Evolutionary conservation across 495 filamentous ascomycete species (phyloP).

Genomic region (Glutinoglossum americanum): DNA sequence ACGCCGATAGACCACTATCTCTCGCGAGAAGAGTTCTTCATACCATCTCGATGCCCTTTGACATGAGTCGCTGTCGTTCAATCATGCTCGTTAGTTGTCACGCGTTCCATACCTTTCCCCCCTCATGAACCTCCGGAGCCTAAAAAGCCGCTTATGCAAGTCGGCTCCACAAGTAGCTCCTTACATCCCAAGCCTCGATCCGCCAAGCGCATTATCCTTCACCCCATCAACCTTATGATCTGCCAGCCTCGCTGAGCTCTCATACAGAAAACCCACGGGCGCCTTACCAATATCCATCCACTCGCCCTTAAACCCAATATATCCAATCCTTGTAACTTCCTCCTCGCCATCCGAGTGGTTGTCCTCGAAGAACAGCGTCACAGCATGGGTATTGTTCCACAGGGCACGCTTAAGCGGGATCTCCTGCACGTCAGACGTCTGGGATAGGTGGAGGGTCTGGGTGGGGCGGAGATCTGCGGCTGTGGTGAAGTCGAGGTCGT

Average conservation of each 20-base stretch:
- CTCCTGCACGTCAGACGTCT: constrained; percentile 66
- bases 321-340: constrained; percentile 51
- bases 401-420: constrained; percentile 61
- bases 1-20: not conserved
- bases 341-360: constrained; percentile 29
- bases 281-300: constrained; percentile 71
- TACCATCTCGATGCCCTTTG: not conserved
- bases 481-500: constrained; percentile 63
- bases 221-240: constrained; percentile 36
- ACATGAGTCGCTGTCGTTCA: not conserved
- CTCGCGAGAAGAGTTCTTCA: not conserved
- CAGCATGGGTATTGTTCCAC: constrained; percentile 59
- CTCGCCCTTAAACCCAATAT: constrained; percentile 82
- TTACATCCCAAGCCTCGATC: not conserved
- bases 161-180: not conserved
- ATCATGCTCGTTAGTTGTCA: not conserved
- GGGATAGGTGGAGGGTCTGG: constrained; percentile 59
- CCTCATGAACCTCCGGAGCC: not conserved
- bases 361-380: constrained; percentile 69
- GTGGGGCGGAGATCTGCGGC: constrained; percentile 47
- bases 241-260: constrained; percentile 74
- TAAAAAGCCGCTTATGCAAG: not conserved
- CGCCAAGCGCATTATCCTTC: not conserved
- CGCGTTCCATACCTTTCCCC: no score
- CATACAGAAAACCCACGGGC: constrained; percentile 70